These are phyloP conservation scores for Kuraishia hungarica DNA, from an alignment of 805 yeast genomes.

Conservation along the genomic window DNA sequence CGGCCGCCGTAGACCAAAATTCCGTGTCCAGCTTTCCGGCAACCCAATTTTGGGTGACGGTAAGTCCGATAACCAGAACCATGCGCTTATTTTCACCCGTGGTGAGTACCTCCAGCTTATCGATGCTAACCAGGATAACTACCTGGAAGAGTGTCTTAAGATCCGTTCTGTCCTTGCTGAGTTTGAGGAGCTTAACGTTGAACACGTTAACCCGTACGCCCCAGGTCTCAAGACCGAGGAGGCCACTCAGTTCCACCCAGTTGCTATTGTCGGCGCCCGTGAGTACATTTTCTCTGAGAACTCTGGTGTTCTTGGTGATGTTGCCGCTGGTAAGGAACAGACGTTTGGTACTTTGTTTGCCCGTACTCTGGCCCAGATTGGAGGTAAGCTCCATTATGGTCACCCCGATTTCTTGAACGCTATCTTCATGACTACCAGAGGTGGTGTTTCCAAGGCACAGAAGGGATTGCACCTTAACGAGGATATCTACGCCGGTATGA, in stretches of 20 bases:
- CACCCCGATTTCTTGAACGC: constrained; percentile 81
- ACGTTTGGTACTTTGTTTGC: constrained; percentile 82
- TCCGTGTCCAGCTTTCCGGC: constrained; percentile 72
- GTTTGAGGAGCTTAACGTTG: constrained; percentile 69
- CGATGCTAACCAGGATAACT: constrained; percentile 85
- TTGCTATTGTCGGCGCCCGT: constrained; percentile 82
- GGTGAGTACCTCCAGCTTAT: constrained; percentile 81
- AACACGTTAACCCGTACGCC: constrained; percentile 76
- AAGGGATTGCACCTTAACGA: constrained; percentile 80
- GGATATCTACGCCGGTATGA: constrained; percentile 88
- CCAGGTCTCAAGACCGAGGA: constrained; percentile 52
- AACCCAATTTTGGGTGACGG: constrained; percentile 86
- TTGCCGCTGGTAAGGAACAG: constrained; percentile 88
- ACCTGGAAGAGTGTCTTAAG: constrained; percentile 77
- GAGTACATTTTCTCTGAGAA: constrained; percentile 83
- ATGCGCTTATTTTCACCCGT: constrained; percentile 68
- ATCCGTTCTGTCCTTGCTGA: constrained; percentile 76
- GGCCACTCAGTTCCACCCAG: constrained; percentile 48
- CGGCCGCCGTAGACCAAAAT: constrained; percentile 70
- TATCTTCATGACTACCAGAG: constrained; percentile 74
- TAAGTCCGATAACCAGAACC: constrained; percentile 82
- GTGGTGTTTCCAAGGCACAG: constrained; percentile 84
- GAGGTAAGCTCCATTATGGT: constrained; percentile 83
- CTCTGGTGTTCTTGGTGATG: constrained; percentile 80
- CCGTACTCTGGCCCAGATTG: constrained; percentile 75